phyloP scores from a whole-genome alignment of 345 rosid genomes.

The Luvunga scandens region DNA sequence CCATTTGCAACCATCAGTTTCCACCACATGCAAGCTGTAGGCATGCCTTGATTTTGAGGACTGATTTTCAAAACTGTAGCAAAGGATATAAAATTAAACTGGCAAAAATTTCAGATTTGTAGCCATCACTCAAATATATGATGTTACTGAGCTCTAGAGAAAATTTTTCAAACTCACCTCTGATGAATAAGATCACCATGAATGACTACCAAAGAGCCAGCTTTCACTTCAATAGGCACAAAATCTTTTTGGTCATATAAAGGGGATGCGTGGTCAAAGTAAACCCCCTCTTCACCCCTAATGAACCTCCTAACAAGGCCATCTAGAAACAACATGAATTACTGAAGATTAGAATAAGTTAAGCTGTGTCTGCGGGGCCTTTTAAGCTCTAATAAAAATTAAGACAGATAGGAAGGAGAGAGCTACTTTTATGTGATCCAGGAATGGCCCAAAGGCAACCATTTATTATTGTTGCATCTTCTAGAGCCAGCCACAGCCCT shows the following conservation, averaged over 20 bases:
- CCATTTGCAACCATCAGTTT: conserved; percentile 93
- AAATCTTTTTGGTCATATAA: conserved; percentile 77
- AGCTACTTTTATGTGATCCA: conserved; percentile 83
- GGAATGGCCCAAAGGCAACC: conserved; percentile 99
- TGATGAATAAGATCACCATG: conserved; percentile 94
- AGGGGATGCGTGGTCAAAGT: conserved; percentile 74
- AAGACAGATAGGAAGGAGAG: background rate
- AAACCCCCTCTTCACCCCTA: conserved; percentile 74
- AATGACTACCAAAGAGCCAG: conserved; percentile 84
- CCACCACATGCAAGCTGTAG: conserved; percentile 88
- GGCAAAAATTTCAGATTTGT: background rate
- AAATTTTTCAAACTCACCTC: conserved; percentile 46
- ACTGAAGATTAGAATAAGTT: background rate
- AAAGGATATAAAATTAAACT: conserved; percentile 7
- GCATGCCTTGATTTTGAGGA: conserved; percentile 87
- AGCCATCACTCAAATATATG: background rate
- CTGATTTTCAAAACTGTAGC: conserved; percentile 71
- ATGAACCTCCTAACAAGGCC: conserved; percentile 88
- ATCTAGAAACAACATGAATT: conserved; percentile 42
- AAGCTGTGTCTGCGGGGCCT: background rate
- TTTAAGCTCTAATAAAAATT: background rate
- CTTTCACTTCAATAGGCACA: conserved; percentile 84
- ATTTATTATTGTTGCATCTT: conserved; percentile 75
- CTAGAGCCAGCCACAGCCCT: conserved; percentile 95
- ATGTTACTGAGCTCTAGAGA: background rate